phyloP scores from a whole-genome alignment of 2,329 filamentous ascomycete species.

The Xylaria sp. region DNA sequence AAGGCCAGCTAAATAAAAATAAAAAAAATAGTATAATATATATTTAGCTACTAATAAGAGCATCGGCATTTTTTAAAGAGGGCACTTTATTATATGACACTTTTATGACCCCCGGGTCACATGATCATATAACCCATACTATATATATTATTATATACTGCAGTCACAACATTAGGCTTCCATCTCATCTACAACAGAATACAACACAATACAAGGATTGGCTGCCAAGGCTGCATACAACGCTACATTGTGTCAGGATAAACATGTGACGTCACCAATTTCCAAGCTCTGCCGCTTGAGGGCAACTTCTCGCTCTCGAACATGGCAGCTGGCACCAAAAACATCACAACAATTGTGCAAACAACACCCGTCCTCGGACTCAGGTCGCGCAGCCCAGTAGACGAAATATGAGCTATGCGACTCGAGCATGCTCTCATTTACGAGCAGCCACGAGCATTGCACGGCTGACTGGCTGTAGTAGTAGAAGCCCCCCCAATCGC shows the following conservation, averaged over 20 bases:
- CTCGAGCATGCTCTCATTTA: conserved; percentile 44
- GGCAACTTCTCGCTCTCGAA: neutral
- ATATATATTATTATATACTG: too few relatives aligned
- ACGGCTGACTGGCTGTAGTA: conserved; percentile 31
- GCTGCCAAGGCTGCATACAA: too few relatives aligned
- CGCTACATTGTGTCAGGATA: neutral
- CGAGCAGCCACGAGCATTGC: conserved; percentile 39
- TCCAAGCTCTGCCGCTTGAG: neutral
- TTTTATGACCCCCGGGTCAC: too few relatives aligned
- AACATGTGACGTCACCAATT: conserved; percentile 16
- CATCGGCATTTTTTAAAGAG: too few relatives aligned
- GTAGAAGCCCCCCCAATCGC: conserved; percentile 19
- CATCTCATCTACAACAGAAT: too few relatives aligned
- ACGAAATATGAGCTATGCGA: conserved; percentile 50
- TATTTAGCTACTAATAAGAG: too few relatives aligned
- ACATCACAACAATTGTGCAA: conserved; percentile 10
- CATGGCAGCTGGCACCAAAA: conserved; percentile 1
- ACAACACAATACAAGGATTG: too few relatives aligned
- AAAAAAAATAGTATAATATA: too few relatives aligned
- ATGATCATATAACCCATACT: too few relatives aligned
- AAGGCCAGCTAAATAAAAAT: too few relatives aligned
- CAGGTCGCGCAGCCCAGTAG: conserved; percentile 12
- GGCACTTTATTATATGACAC: too few relatives aligned
- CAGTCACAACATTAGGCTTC: too few relatives aligned
- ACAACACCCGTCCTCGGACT: conserved; percentile 17